phyloP scores from a whole-genome alignment of 2,329 filamentous ascomycete species.

The Raffaelea arxii region DNA sequence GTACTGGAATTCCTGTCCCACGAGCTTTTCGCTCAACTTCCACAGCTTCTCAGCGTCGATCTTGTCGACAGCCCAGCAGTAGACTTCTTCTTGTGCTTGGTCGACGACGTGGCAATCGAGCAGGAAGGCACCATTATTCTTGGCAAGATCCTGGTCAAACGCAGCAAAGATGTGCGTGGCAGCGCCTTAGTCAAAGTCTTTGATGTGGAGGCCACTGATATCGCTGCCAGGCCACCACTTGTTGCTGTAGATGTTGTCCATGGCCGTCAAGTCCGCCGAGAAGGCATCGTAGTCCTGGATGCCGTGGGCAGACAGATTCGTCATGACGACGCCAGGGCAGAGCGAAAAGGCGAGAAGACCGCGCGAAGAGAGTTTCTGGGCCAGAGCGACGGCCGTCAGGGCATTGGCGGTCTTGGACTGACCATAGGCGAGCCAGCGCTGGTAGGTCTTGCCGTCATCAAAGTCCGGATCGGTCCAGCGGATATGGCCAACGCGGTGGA shows the following conservation, averaged over 20 bases:
- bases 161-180: conserved; percentile 27
- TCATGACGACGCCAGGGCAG: too few relatives aligned
- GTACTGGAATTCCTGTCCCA: conserved; percentile 24
- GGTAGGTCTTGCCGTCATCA: background rate
- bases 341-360: too few relatives aligned
- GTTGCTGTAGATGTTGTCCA: background rate
- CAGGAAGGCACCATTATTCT: conserved; percentile 6
- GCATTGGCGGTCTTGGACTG: conserved; percentile 44
- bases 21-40: conserved; percentile 31
- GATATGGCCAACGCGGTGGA: too few relatives aligned
- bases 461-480: too few relatives aligned
- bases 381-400: conserved; percentile 30
- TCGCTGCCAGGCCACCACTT: background rate
- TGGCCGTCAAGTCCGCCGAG: too few relatives aligned
- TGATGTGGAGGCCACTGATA: background rate
- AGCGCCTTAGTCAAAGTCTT: conserved; percentile 12
- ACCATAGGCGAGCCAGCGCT: conserved; percentile 22
- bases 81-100: too few relatives aligned
- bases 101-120: conserved; percentile 11
- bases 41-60: conserved; percentile 28
- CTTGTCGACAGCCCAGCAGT: conserved; percentile 14
- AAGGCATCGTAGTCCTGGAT: too few relatives aligned
- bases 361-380: conserved; percentile 24
- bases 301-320: too few relatives aligned
- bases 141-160: conserved; percentile 23